Evolutionary conservation across 169 alveolate genomes (phyloP), one percentile per base, ranked within the genome.

Genomic region (Eimeria praecox): DNA sequence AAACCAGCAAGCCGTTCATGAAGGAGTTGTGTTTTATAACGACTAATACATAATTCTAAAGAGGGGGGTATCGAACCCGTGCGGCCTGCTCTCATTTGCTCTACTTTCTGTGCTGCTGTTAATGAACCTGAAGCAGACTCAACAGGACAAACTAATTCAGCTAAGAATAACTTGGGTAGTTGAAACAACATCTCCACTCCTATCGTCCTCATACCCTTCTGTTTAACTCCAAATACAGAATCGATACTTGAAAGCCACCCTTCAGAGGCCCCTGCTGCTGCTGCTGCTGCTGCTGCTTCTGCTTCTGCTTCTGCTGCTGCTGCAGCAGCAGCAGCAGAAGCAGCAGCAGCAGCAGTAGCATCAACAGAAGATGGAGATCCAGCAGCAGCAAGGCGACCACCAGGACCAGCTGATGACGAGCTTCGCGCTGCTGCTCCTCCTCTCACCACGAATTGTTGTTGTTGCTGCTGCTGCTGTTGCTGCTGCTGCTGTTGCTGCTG

Each of bases 81-180:
- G n/a, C 30, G 46, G 52, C 16, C 54, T 3, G 3, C 54, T 66
- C 38, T 62, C 64, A 44, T 62, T 66, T 44, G 69, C 40, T 33
- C 40, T 71, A 80, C 69, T 22, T 49, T 80, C 24, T 46, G 49
- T 80, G 90, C 90, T 46, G 90, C 90, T 46, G 90, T 71, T 46
- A 46, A 33, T n/a, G 90, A 56, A 14, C 90, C 90, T 0, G 35
- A 3, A 4, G 90, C 16, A 9, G 69, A 12, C n/a, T 80, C 90
- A n/a, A 18, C 90, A 0, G 90, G 40, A 69, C 69, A 80, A 0
- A 80, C 35, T 6, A 35, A 33, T 33, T 27, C 66, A 27, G 90
- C 90, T 9, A 80, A 33, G n/a, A 44, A 38, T 35, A 80, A 22
- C 69, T 80, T 80, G 0, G 90, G 90, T 44, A 80, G 33, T 56